phyloP scores from a whole-genome alignment of 1,284 basidiomycete genomes.

The Trichosporon sp. region DNA sequence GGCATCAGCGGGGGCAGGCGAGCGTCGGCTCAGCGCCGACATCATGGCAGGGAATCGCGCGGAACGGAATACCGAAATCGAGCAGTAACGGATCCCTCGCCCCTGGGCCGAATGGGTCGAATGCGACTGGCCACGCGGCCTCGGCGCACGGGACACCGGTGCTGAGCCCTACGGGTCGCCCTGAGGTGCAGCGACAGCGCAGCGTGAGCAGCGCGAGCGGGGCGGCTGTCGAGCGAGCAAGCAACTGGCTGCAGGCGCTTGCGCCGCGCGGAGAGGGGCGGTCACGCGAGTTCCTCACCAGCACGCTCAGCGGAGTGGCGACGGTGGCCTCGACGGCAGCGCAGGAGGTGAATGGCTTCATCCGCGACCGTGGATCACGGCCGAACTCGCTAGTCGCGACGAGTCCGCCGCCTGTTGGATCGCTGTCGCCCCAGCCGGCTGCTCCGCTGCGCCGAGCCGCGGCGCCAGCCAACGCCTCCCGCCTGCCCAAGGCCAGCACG shows the following conservation, averaged over 20 bases:
- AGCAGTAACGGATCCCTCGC: not conserved
- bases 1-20: not conserved
- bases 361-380: slow-evolving; percentile 4
- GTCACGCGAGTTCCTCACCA: slow-evolving; percentile 36
- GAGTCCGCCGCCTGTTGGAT: slow-evolving; percentile 6
- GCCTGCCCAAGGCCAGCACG: not conserved
- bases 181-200: slow-evolving; percentile 7
- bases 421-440: not conserved
- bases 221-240: slow-evolving; percentile 26
- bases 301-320: slow-evolving; percentile 38
- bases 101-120: too few relatives aligned
- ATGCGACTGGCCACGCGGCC: not conserved
- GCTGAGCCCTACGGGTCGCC: not conserved
- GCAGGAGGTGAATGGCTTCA: slow-evolving; percentile 19
- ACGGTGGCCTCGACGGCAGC: slow-evolving; percentile 32
- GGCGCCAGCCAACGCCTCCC: slow-evolving; percentile 14
- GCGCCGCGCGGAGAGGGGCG: slow-evolving; percentile 43
- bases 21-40: not conserved
- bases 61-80: not conserved
- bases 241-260: slow-evolving; percentile 41
- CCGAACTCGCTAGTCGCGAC: slow-evolving; percentile 11
- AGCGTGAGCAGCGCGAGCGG: slow-evolving; percentile 8
- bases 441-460: not conserved
- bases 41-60: not conserved
- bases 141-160: not conserved